Conservation (phyloP, 345 rosid species). For the Linum usitatissimum region DNA sequence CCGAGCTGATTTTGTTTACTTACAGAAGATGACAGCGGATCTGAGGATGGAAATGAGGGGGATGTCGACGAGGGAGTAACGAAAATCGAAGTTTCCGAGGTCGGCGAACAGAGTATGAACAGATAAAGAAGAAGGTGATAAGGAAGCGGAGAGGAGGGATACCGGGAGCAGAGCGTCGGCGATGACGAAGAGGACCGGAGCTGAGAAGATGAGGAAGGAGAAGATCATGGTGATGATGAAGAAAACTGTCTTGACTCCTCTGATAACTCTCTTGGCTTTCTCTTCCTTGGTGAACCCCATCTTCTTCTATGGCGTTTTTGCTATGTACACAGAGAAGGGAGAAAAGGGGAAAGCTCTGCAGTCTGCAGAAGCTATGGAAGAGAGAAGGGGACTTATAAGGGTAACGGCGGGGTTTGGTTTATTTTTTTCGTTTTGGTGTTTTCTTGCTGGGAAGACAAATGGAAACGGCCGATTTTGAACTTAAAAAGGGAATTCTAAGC, state of each 20-base stretch:
- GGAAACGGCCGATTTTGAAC: background rate
- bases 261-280: conserved; percentile 28
- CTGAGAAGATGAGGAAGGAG: conserved; percentile 72
- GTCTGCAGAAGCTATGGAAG: background rate
- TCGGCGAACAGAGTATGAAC: conserved; percentile 18
- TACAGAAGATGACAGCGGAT: conserved; percentile 81
- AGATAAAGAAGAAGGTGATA: conserved; percentile 26
- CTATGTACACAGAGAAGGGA: background rate
- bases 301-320: background rate
- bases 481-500: background rate
- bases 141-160: conserved; percentile 62
- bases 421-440: background rate
- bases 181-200: conserved; percentile 63
- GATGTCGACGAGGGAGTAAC: conserved; percentile 8
- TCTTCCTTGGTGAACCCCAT: conserved; percentile 77
- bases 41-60: conserved; percentile 66
- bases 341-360: background rate
- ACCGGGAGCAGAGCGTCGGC: conserved; percentile 79
- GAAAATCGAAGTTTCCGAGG: conserved; percentile 25
- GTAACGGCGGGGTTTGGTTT: conserved; percentile 5
- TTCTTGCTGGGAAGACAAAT: background rate
- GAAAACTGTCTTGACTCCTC: conserved; percentile 63
- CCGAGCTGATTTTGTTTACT: too few relatives aligned
- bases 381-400: background rate
- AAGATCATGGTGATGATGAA: conserved; percentile 59